phyloP scores from a whole-genome alignment of 352 stramenopile genomes.

The Plasmopara viticola region DNA sequence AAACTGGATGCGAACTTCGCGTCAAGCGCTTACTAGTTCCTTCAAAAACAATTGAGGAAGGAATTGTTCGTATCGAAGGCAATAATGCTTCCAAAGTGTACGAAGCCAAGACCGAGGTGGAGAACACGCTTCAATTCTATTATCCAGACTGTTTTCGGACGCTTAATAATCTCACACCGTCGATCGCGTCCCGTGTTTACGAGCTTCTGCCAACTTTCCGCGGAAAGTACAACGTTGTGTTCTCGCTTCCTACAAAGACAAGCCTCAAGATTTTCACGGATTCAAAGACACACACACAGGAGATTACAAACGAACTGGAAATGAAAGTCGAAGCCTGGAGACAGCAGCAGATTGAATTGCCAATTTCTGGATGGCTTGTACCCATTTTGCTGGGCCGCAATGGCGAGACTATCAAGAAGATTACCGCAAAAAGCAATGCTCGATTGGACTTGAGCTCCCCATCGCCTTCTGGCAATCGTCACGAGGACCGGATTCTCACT shows the following conservation, averaged over 20 bases:
- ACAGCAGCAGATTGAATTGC: slow-evolving; percentile 63
- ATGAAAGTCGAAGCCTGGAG: slow-evolving; percentile 52
- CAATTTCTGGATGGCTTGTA: slow-evolving; percentile 54
- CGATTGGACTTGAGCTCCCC: slow-evolving; percentile 46
- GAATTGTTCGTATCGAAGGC: slow-evolving; percentile 60
- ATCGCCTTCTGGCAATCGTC: slow-evolving; percentile 13
- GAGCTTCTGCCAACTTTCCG: slow-evolving; percentile 50
- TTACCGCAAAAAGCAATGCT: slow-evolving; percentile 50
- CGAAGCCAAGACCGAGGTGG: slow-evolving; percentile 59
- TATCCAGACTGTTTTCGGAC: slow-evolving; percentile 50
- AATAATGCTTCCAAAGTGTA: slow-evolving; percentile 57
- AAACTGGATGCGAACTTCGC: slow-evolving; percentile 71
- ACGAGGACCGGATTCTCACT: slow-evolving; percentile 44
- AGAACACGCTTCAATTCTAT: slow-evolving; percentile 79
- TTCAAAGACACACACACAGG: slow-evolving; percentile 39
- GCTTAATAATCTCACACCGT: slow-evolving; percentile 39
- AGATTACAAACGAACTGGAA: slow-evolving; percentile 38
- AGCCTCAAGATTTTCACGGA: slow-evolving; percentile 65
- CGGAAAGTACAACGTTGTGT: slow-evolving; percentile 48
- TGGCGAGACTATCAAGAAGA: slow-evolving; percentile 74
- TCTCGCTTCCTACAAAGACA: slow-evolving; percentile 50
- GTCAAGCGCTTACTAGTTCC: slow-evolving; percentile 32
- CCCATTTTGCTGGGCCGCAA: slow-evolving; percentile 67
- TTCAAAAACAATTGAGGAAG: slow-evolving; percentile 24
- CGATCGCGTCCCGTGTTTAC: slow-evolving; percentile 52